Evolutionary conservation across 306 rosid genomes (phyloP).

Genomic region (Hylodesmum podocarpum): DNA sequence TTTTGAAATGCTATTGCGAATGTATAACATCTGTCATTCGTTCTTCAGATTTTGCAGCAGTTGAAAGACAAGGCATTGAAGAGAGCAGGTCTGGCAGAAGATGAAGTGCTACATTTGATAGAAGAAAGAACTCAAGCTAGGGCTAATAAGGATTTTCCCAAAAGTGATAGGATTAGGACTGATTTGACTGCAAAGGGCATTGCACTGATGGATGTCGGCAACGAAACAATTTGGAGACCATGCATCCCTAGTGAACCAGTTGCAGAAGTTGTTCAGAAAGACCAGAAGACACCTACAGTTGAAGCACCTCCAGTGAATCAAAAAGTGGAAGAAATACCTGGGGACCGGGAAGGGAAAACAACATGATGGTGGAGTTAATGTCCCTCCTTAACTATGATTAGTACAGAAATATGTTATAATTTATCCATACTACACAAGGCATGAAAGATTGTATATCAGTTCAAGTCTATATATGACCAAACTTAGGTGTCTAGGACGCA

Average conservation of each 20-base stretch:
- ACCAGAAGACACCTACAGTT: constrained; percentile 15
- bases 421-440: constrained; percentile 24
- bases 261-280: constrained; percentile 32
- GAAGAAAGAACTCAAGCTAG: constrained; percentile 84
- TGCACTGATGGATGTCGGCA: constrained; percentile 87
- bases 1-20: background rate
- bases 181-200: constrained; percentile 73
- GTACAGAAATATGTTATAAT: constrained; percentile 28
- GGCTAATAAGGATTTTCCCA: constrained; percentile 64
- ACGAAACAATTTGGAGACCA: constrained; percentile 81
- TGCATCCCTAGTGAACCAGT: constrained; percentile 50
- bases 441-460: constrained; percentile 21
- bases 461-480: background rate
- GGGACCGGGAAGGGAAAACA: constrained; percentile 28
- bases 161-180: constrained; percentile 74
- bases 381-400: constrained; percentile 19
- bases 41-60: constrained; percentile 72
- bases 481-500: background rate
- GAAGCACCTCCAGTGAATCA: constrained; percentile 22
- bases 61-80: constrained; percentile 73
- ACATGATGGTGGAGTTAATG: constrained; percentile 22
- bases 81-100: constrained; percentile 76
- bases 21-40: constrained; percentile 5
- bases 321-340: constrained; percentile 13
- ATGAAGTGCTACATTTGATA: constrained; percentile 57